Evolutionary conservation across 108 stramenopile genomes (phyloP), one percentile per base, ranked within the genome.

Genomic region (Stephanodiscus triporus): DNA sequence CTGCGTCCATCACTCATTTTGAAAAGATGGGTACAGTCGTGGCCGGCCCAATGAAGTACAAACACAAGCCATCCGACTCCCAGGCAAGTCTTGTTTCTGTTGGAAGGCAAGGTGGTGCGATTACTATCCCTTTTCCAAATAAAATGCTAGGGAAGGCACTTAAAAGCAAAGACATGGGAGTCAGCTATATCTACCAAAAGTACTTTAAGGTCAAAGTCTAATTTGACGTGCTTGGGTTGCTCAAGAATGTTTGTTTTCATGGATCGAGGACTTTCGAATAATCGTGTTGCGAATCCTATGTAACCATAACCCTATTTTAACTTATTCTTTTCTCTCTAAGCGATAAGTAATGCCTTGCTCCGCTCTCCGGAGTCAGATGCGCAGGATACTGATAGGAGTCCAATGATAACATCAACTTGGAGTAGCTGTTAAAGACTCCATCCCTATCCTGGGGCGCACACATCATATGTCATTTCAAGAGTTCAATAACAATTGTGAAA

Each of bases 401-500:
- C n/a, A n/a, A n/a, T n/a, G n/a, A n/a, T n/a, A n/a, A 9, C 11
- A 40, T 40, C 40, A 11, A 40, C 9, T 11, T 40, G 40, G 9
- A 40, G 9, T 40, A 40, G 40, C 40, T 40, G 40, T 1, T 4
- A 40, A 40, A 40, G 4, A 40, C 11, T 40, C 40, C 9, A 5
- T 34, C 32, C 40, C 8, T 1, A 40, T 40, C 40, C 14, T 11
- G 16, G 43, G 13, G 11, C 9, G 7, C 9, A 16, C 43, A 3
- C 2, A 27, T 32, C 30, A 27, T 57, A 34, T 5, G 6, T 19
- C 3, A 49, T 36, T 9, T 61, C 17, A 54, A 38, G 50, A 54
- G 27, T 16, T 23, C 24, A 76, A 55, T 30, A 50, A 54, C 37
- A 81, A 70, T 43, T 76, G 68, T 34, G 74, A 72, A 38, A 62